Percentiles rank a stretch among this genome's conserved stretches.
Evolutionary conservation across 2,329 filamentous ascomycete genomes (phyloP).

Genomic region (Fusarium temperatum): DNA sequence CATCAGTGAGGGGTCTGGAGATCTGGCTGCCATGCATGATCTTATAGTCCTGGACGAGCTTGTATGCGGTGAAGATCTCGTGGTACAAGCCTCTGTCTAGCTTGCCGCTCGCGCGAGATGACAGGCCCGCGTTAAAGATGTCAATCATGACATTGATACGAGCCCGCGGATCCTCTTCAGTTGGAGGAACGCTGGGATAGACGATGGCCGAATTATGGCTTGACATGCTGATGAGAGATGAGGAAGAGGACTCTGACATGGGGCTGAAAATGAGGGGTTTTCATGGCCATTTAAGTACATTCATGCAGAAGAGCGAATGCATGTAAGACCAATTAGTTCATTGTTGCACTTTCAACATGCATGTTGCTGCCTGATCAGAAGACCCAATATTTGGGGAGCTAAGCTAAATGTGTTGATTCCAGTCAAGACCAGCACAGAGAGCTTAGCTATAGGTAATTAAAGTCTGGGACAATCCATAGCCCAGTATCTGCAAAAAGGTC

Average conservation of each 20-base stretch:
- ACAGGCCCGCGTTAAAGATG: background rate
- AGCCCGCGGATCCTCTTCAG: background rate
- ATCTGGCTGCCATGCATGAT: background rate
- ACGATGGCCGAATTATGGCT: background rate
- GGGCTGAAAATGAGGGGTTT: background rate
- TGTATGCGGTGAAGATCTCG: background rate
- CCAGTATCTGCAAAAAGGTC: background rate
- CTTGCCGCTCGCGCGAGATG: background rate
- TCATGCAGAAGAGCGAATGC: fast-evolving
- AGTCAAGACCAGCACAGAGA: no score
- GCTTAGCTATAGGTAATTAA: background rate
- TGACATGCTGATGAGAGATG: background rate
- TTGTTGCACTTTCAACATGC: background rate
- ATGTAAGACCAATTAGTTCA: background rate
- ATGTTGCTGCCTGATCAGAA: background rate
- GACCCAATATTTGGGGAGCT: fast-evolving
- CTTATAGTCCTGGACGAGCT: background rate
- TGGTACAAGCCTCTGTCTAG: background rate
- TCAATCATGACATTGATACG: background rate
- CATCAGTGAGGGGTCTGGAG: fast-evolving
- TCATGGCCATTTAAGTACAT: fast-evolving
- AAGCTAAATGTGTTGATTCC: background rate
- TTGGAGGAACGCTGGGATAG: background rate
- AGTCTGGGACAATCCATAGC: background rate
- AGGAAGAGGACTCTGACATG: fast-evolving